A percentile compares a stretch with the other conserved stretches of the same genome.
Conservation (phyloP, 1,284 basidiomycete species). For the Ganoderma multipileum region DNA sequence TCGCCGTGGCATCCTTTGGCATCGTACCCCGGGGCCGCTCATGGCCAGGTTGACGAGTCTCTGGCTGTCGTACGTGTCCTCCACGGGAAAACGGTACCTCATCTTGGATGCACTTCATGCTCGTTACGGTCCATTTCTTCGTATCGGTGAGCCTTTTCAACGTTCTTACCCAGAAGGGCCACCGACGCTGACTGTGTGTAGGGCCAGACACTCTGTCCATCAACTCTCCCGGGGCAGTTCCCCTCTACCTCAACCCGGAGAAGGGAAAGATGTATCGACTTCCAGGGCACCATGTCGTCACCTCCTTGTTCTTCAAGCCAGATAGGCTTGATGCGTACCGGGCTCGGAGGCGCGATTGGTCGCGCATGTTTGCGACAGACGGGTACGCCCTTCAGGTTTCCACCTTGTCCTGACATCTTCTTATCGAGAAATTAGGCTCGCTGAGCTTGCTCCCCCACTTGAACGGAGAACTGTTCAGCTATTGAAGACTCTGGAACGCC, state of each 20-base stretch:
- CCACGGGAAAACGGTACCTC: constrained; percentile 29
- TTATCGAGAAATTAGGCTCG: background rate
- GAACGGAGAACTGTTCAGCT: constrained; percentile 22
- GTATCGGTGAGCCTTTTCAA: background rate
- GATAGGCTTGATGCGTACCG: background rate
- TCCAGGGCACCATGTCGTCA: constrained; percentile 3
- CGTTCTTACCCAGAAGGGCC: background rate
- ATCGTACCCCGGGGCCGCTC: constrained; percentile 10
- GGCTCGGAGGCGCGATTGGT: constrained; percentile 7
- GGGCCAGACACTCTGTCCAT: background rate
- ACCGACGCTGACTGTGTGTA: background rate
- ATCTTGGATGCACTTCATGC: constrained; percentile 30
- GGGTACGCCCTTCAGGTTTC: background rate
- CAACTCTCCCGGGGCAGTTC: background rate
- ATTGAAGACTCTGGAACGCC: constrained; percentile 14
- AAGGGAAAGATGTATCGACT: constrained; percentile 12
- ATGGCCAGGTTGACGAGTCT: constrained; percentile 6
- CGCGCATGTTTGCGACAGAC: constrained; percentile 5
- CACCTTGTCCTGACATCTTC: background rate
- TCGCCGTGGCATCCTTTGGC: constrained; percentile 17
- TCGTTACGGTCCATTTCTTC: constrained; percentile 18
- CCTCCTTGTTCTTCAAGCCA: constrained; percentile 21
- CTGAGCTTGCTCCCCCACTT: constrained; percentile 3
- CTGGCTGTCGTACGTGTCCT: constrained; percentile 21
- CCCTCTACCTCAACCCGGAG: constrained; percentile 3